phyloP scores from a whole-genome alignment of 495 filamentous ascomycete genomes.

The Terfezia claveryi region DNA sequence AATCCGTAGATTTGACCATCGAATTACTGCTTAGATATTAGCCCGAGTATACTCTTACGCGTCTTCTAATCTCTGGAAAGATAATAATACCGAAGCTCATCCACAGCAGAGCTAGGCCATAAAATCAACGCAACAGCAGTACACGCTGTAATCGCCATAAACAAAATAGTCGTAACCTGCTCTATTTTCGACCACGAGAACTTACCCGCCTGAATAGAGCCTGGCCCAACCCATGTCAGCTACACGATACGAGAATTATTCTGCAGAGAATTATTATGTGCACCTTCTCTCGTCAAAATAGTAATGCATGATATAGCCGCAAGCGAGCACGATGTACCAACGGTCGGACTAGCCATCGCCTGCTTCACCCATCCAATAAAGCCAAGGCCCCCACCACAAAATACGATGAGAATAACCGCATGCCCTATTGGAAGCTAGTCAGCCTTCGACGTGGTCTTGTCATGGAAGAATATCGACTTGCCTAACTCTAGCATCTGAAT shows the following conservation, averaged over 20 bases:
- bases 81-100: slow-evolving; percentile 42
- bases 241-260: too few relatives aligned
- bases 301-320: slow-evolving; percentile 83
- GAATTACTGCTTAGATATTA: background rate
- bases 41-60: background rate
- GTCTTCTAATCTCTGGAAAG: background rate
- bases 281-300: slow-evolving; percentile 76
- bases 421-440: slow-evolving; percentile 31
- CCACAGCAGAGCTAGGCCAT: slow-evolving; percentile 61
- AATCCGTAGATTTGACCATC: slow-evolving; percentile 51
- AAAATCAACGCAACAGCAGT: slow-evolving; percentile 57
- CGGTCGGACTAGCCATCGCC: slow-evolving; percentile 57
- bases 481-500: slow-evolving; percentile 37
- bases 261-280: background rate
- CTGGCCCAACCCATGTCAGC: background rate
- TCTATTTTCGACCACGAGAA: slow-evolving; percentile 64
- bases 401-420: slow-evolving; percentile 59
- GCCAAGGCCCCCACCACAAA: slow-evolving; percentile 73
- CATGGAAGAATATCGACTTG: background rate
- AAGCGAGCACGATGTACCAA: slow-evolving; percentile 77
- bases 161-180: slow-evolving; percentile 75
- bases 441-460: too few relatives aligned
- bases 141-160: slow-evolving; percentile 59
- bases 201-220: slow-evolving; percentile 47
- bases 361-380: slow-evolving; percentile 91